Evolutionary conservation across 352 stramenopile genomes (phyloP), one percentile per base, ranked within the genome.

Genomic region (Saprolegnia parasitica): DNA sequence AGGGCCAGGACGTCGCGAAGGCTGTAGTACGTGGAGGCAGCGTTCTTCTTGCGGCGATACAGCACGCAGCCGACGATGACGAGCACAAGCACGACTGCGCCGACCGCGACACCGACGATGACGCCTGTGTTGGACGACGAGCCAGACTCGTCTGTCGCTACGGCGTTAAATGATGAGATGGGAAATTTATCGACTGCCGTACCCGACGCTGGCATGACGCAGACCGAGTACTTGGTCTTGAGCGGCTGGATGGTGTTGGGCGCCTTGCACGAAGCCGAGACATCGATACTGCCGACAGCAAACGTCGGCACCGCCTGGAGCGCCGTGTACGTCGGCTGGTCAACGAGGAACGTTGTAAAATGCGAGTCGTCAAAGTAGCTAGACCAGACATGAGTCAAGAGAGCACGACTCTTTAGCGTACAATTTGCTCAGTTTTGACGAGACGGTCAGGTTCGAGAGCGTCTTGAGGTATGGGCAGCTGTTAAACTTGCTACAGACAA

Each of bases 281-380:
- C 62, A 45, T 68, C 62, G 23, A 68, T 68, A 15, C 8, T 18
- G 4, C n/a, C 11, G 11, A 68, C 46, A 47, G 45, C 26, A 58
- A 68, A 56, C 5, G 35, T 68, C 5, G 62, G 26, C 5, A 40
- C 62, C 13, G 8, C 21, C 13, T 58, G 20, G 5, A 68, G 32
- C 18, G 42, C 62, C 56, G 47, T 39, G 26, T 57, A 68, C 13
- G 62, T 68, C 32, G 45, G 20, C 21, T 16, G 21, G 62, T 68
- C 62, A 3, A 68, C 37, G 37, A 60, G 46, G 23, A 68, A 68
- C 20, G 62, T 68, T 29, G 62, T 68, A 58, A 68, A 68, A 29
- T 58, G 8, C 10, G 62, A 57, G n/a, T 49, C 35, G 56, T 65
- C 56, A 35, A 65, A 65, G 20, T 37, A 65, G 6, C 56, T 65